These are phyloP conservation scores for Parathielavia hyrcaniae DNA, from an alignment of 495 filamentous ascomycete species.

Conservation along the genomic window DNA sequence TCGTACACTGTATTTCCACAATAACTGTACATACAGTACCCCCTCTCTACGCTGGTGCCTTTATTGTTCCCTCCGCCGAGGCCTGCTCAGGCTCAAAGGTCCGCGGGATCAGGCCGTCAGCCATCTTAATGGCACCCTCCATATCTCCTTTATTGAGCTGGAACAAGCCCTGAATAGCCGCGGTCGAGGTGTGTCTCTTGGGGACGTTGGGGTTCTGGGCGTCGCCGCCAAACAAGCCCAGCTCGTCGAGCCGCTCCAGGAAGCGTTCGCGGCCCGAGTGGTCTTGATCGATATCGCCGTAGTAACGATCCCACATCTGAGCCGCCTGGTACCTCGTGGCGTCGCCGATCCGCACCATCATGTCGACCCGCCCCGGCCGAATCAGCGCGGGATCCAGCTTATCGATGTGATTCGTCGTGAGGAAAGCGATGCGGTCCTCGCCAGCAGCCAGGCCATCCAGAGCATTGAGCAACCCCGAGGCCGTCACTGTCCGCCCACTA, in stretches of 20 bases:
- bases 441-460: constrained; percentile 92
- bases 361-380: constrained; percentile 85
- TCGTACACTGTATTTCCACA: constrained; percentile 14
- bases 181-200: constrained; percentile 63
- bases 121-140: constrained; percentile 78
- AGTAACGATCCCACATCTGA: constrained; percentile 92
- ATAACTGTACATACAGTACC: not conserved
- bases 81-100: constrained; percentile 43
- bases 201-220: constrained; percentile 36
- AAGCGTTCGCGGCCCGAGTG: constrained; percentile 52
- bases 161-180: constrained; percentile 87
- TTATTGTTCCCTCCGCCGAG: constrained; percentile 24
- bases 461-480: constrained; percentile 89
- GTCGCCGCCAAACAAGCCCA: constrained; percentile 43
- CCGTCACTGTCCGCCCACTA: constrained; percentile 83
- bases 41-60: constrained; percentile 24
- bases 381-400: constrained; percentile 83
- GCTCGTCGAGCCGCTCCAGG: constrained; percentile 42
- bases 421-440: constrained; percentile 85
- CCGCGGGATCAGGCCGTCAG: constrained; percentile 55
- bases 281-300: constrained; percentile 67
- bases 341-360: constrained; percentile 84
- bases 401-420: constrained; percentile 93
- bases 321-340: constrained; percentile 77
- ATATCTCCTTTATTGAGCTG: constrained; percentile 88